Base-by-base conservation (phyloP, 176 grass and related monocot species). In the Cymbopogon citratus region DNA sequence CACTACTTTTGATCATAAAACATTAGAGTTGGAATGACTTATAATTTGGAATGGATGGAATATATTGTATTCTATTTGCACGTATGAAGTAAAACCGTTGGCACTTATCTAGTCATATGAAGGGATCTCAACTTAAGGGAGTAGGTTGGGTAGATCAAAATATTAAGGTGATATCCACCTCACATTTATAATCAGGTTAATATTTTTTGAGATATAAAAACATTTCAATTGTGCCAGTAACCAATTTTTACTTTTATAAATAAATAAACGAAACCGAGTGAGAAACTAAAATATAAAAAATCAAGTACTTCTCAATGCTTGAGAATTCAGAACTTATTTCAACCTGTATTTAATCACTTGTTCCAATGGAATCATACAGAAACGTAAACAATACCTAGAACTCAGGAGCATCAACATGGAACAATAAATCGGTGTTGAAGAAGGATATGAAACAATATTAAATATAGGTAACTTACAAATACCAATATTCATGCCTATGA, bases 341-440 rank as follows among this genome's bases (percentile, higher is more conserved):
- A 57, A 33, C 29, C 14, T 31, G 40, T 14, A 66, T 67, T 6
- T 18, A 23, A 72, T 79, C 12, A 43, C n/a, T 54, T 12, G 24
- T 6, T 73, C 21, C 21, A 73, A 65, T 23, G 28, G 60, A 56
- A 65, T 63, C 29, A 49, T 63, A 41, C 43, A 63, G 26, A 46
- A 41, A 61, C 46, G 41, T 25, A 36, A 65, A 11, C 7, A 38
- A 27, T 5, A 62, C 31, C 52, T 59, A 29, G 18, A n/a, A 60
- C 24, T 79, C 36, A 7, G 13, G 44, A 74, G 73, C 44, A 85
- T 66, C 69, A 80, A 66, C 33, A 65, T 85, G 67, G 46, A 85
- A 61, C 46, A 26, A 66, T 16, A 45, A 11, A 70, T 38, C 27
- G 8, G 35, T 26, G 6, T 68, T 38, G 21, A 54, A 24, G 9